phyloP scores from a whole-genome alignment of 2,329 filamentous ascomycete genomes.

The Fusarium chaquense region DNA sequence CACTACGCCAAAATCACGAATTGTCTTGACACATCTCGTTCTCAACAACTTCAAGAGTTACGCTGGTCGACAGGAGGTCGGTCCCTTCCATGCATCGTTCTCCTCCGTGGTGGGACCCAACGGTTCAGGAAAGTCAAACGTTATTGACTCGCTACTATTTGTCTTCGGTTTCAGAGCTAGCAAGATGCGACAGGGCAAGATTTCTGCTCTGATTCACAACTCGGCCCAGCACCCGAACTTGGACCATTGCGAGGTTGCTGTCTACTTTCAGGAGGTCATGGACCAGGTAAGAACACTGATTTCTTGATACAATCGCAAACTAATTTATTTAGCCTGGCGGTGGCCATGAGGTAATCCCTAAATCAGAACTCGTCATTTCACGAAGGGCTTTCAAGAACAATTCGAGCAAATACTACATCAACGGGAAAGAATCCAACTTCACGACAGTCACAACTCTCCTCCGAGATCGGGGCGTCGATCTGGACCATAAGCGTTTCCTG shows the following conservation, averaged over 20 bases:
- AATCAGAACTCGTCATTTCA: conserved; percentile 89
- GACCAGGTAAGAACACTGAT: conserved; percentile 70
- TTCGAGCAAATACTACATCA: conserved; percentile 97
- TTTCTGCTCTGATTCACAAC: conserved; percentile 97
- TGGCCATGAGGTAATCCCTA: conserved; percentile 79
- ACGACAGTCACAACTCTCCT: conserved; percentile 90
- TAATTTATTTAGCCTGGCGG: conserved; percentile 71
- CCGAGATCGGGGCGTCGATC: conserved; percentile 87
- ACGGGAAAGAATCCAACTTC: conserved; percentile 89
- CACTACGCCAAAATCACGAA: conserved; percentile 81
- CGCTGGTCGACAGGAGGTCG: conserved; percentile 92
- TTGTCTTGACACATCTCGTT: conserved; percentile 92
- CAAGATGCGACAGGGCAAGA: conserved; percentile 99
- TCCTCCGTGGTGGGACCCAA: conserved; percentile 98
- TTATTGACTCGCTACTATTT: conserved; percentile 96
- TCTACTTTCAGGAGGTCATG: conserved; percentile 95
- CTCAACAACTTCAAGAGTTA: conserved; percentile 99
- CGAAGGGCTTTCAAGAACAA: conserved; percentile 98
- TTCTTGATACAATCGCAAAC: not conserved
- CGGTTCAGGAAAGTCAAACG: conserved; percentile 97
- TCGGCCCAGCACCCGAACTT: conserved; percentile 88
- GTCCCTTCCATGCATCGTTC: conserved; percentile 96
- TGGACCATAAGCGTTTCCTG: conserved; percentile 97
- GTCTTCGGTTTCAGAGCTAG: conserved; percentile 99
- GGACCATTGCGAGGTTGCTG: conserved; percentile 93